Conservation (phyloP, 805 yeast genomes). For the Starmerella sirachaensis region DNA sequence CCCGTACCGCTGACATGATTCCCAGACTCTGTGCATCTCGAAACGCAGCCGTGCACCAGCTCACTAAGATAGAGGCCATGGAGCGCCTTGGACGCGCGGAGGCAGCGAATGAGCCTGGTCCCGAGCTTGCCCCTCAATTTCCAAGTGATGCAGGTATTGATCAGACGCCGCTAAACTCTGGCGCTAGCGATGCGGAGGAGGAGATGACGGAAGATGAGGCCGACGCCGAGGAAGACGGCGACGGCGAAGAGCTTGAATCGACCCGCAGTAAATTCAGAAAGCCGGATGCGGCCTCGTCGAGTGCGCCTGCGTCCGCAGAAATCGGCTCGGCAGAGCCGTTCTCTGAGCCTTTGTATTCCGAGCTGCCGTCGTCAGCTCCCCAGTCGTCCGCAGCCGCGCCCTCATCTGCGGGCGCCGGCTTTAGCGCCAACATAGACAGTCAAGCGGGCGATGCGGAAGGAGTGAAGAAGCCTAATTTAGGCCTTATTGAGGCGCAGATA, state of each 20-base stretch:
- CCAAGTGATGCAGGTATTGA: no score
- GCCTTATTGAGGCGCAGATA: constrained; percentile 12
- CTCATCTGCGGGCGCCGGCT: background rate
- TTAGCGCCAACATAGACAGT: background rate
- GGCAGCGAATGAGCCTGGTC: constrained; percentile 1
- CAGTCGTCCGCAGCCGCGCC: background rate
- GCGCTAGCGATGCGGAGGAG: background rate
- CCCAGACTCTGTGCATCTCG: no score
- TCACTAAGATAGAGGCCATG: no score
- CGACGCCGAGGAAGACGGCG: constrained; percentile 5
- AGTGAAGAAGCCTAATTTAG: no score
- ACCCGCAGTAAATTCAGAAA: background rate
- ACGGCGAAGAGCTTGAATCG: constrained; percentile 1
- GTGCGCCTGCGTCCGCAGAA: constrained; percentile 1
- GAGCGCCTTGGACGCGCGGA: constrained; percentile 3
- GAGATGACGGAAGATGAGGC: constrained; percentile 1
- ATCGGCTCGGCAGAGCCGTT: background rate
- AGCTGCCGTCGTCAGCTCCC: background rate
- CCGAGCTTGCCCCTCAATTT: no score
- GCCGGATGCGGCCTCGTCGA: constrained; percentile 1
- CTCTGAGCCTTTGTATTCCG: constrained; percentile 1
- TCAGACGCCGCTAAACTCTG: no score
- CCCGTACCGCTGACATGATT: no score
- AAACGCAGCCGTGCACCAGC: no score
- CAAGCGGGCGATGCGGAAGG: constrained; percentile 2